Conservation (phyloP, 2,329 filamentous ascomycete species). For the Trichoderma aggressivum region DNA sequence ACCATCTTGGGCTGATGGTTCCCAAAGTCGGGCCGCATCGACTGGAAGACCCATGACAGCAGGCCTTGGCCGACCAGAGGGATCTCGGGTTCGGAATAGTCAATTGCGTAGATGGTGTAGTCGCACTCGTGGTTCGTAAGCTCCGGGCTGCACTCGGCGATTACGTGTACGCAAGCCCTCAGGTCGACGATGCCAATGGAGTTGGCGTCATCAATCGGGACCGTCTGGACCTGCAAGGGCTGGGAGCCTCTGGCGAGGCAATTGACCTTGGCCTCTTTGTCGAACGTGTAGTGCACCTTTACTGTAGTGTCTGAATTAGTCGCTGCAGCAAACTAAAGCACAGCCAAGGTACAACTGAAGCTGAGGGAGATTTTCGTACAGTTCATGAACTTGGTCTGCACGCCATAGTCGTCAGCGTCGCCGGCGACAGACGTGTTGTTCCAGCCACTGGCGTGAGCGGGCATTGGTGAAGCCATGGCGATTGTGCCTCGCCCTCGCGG, state of each 20-base stretch:
- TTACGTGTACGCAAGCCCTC: conserved; percentile 79
- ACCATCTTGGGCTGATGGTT: conserved; percentile 65
- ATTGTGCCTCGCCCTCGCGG: conserved; percentile 12
- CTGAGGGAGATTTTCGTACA: conserved; percentile 46
- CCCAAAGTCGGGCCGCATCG: conserved; percentile 38
- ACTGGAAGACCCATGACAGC: conserved; percentile 75
- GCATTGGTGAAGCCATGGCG: conserved; percentile 41
- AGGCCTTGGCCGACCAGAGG: conserved; percentile 94
- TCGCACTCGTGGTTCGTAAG: conserved; percentile 67
- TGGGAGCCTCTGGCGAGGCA: conserved; percentile 85
- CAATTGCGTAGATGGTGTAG: conserved; percentile 95
- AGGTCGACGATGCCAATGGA: conserved; percentile 87
- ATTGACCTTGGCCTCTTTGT: conserved; percentile 81
- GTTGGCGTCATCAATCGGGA: conserved; percentile 73
- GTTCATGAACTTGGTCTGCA: conserved; percentile 63
- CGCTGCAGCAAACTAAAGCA: neutral
- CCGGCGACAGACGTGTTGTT: conserved; percentile 31
- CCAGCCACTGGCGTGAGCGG: conserved; percentile 33
- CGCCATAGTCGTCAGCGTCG: conserved; percentile 44
- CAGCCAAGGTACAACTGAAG: neutral
- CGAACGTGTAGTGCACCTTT: conserved; percentile 96
- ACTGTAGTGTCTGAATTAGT: conserved; percentile 50
- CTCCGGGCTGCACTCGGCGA: conserved; percentile 78
- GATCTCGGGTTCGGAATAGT: conserved; percentile 92
- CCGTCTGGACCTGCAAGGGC: conserved; percentile 73